Percentiles rank a stretch among this genome's conserved stretches.
Conservation (phyloP, 2,329 filamentous ascomycete species). For the Stemphylium beticola region DNA sequence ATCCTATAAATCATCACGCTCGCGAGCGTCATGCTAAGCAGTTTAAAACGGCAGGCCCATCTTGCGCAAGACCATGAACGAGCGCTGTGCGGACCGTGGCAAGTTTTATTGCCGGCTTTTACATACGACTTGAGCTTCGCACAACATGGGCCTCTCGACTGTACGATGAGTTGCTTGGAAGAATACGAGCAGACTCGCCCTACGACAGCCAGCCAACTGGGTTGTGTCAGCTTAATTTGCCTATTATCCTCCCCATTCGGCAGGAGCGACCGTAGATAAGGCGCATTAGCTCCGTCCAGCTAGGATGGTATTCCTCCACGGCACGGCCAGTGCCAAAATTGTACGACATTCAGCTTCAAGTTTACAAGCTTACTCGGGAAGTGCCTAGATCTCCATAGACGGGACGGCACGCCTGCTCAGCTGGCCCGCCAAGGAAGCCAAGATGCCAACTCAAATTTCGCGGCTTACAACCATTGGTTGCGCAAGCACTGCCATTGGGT, state of each 20-base stretch:
- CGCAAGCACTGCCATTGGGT: background rate
- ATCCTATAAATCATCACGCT: background rate
- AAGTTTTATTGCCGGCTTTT: too few relatives aligned
- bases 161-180: too few relatives aligned
- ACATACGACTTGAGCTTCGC: too few relatives aligned
- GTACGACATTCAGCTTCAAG: background rate
- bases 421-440: slow-evolving; percentile 12
- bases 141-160: too few relatives aligned
- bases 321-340: too few relatives aligned
- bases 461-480: slow-evolving; percentile 15
- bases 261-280: too few relatives aligned
- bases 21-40: background rate
- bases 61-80: background rate
- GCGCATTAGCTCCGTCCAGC: too few relatives aligned
- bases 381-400: background rate
- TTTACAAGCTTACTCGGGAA: background rate
- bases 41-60: background rate
- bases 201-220: too few relatives aligned
- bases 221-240: too few relatives aligned
- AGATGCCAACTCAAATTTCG: slow-evolving; percentile 20
- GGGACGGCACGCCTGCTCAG: background rate
- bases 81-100: background rate
- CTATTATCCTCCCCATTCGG: too few relatives aligned
- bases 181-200: too few relatives aligned
- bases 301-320: too few relatives aligned